Conservation (phyloP, 2,329 filamentous ascomycete species). For the Scorias spongiosa region DNA sequence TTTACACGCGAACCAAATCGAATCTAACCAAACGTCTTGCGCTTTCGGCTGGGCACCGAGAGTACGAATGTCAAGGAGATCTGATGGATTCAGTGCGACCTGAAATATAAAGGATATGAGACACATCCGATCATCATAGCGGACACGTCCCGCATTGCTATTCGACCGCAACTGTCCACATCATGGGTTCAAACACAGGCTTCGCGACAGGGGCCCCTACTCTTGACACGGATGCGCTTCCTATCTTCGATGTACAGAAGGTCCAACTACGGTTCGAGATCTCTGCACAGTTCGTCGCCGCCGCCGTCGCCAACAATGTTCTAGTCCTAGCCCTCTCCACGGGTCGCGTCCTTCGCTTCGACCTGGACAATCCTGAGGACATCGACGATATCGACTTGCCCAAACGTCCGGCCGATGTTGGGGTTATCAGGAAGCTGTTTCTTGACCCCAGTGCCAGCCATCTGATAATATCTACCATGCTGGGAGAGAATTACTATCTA, state of each 20-base stretch:
- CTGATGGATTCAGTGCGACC: too few species aligned
- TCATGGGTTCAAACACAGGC: neutral
- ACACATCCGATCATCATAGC: too few species aligned
- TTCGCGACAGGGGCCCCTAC: constrained; percentile 20
- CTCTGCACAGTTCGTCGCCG: constrained; percentile 87
- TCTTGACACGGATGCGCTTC: constrained; percentile 44
- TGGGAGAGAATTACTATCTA: constrained; percentile 94
- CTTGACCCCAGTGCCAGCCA: constrained; percentile 94
- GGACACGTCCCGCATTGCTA: neutral
- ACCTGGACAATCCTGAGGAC: constrained; percentile 82
- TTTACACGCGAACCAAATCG: too few species aligned
- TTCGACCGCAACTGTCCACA: neutral
- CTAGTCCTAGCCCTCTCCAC: constrained; percentile 84
- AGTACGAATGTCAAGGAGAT: too few species aligned
- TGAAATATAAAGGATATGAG: too few species aligned
- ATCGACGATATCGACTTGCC: constrained; percentile 98
- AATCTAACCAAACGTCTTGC: too few species aligned
- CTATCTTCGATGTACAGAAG: constrained; percentile 87
- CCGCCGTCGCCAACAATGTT: constrained; percentile 95
- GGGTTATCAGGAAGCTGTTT: constrained; percentile 89
- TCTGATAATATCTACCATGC: constrained; percentile 75
- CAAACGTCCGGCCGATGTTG: constrained; percentile 79
- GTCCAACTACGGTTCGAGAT: constrained; percentile 91
- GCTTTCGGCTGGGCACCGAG: too few species aligned
- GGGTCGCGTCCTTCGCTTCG: constrained; percentile 82